A percentile compares a stretch with the other conserved stretches of the same genome.
Evolutionary conservation across 2,329 filamentous ascomycete species (phyloP).

Genomic region (Trichoderma sp.): DNA sequence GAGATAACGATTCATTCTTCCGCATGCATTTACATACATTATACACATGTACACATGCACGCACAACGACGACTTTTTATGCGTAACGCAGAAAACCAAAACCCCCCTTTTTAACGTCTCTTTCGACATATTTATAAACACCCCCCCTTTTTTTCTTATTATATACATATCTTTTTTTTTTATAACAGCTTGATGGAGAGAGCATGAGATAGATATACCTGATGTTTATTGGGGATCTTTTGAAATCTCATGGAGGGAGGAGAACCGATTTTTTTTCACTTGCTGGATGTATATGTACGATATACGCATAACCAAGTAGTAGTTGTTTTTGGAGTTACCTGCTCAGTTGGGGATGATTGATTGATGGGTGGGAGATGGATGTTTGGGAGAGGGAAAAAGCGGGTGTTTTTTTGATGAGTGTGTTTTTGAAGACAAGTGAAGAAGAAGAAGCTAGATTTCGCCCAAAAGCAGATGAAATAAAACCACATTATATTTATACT

Average conservation of each 20-base stretch:
- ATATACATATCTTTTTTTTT: background rate
- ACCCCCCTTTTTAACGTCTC: background rate
- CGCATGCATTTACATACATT: background rate
- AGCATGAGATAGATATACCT: background rate
- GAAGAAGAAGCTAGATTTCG: background rate
- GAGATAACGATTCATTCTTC: constrained; percentile 19
- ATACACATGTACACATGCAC: background rate
- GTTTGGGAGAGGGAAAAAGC: background rate
- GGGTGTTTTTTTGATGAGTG: background rate
- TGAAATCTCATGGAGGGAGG: background rate
- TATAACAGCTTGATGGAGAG: background rate
- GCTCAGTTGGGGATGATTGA: background rate
- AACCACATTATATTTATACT: background rate
- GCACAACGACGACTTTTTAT: constrained; percentile 9
- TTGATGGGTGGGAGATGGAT: background rate
- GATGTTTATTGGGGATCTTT: background rate
- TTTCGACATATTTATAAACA: background rate
- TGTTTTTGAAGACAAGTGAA: background rate
- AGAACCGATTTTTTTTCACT: background rate
- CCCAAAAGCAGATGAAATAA: constrained; percentile 8
- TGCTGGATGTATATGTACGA: background rate
- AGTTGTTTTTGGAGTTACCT: background rate
- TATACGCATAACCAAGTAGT: background rate
- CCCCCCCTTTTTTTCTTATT: background rate
- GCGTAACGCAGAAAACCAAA: background rate